These are phyloP conservation scores for Vitis hybrid DNA, from an alignment of 177 flowering plant genomes.

Conservation along the genomic window DNA sequence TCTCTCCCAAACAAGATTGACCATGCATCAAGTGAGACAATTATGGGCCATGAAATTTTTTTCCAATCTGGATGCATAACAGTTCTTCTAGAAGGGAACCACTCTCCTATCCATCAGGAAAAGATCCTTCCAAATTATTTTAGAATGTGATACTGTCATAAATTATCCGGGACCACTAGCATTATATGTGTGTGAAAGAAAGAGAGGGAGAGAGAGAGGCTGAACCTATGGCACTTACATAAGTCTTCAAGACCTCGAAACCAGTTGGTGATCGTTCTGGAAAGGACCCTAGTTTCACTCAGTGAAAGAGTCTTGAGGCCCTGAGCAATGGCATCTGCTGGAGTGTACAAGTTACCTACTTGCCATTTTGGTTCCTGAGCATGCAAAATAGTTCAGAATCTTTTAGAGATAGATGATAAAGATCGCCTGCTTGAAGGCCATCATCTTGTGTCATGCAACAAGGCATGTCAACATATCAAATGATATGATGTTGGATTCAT, in stretches of 20 bases:
- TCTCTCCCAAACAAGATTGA: no score
- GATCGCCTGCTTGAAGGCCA: neutral
- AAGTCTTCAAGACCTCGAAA: slow-evolving; percentile 43
- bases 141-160: no score
- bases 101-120: no score
- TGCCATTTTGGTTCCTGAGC: slow-evolving; percentile 83
- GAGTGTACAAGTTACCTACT: slow-evolving; percentile 76
- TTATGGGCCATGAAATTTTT: no score
- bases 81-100: no score
- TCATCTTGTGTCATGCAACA: neutral
- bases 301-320: slow-evolving; percentile 65
- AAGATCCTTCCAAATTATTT: no score
- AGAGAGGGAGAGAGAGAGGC: no score
- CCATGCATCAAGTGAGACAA: no score
- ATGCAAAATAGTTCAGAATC: neutral
- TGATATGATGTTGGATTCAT: neutral
- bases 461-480: neutral
- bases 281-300: slow-evolving; percentile 66
- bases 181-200: no score
- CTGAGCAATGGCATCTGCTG: slow-evolving; percentile 89
- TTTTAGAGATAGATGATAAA: neutral
- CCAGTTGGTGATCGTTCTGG: slow-evolving; percentile 64
- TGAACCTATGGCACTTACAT: neutral
- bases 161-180: no score
- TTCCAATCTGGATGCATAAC: no score